These are phyloP conservation scores for Trichophyton verrucosum DNA, from an alignment of 2,329 filamentous ascomycete genomes.

Conservation along the genomic window DNA sequence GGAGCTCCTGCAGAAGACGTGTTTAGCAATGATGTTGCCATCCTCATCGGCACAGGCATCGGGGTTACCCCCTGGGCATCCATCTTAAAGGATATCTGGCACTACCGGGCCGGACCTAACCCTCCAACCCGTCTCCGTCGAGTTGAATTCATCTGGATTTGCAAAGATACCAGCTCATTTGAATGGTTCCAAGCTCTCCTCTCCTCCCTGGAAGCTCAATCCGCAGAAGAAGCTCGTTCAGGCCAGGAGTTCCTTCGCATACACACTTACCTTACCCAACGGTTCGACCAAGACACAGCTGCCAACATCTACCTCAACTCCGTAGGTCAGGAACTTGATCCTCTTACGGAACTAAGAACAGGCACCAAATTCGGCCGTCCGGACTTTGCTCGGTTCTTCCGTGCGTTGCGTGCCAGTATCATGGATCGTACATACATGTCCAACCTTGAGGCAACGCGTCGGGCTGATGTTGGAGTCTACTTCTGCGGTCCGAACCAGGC, in stretches of 20 bases:
- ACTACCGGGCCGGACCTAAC: constrained; percentile 79
- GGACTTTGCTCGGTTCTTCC: constrained; percentile 70
- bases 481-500: constrained; percentile 80
- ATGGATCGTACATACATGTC: constrained; percentile 72
- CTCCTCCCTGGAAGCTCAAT: constrained; percentile 79
- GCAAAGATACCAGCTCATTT: constrained; percentile 87
- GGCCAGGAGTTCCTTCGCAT: constrained; percentile 78
- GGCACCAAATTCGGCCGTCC: constrained; percentile 92
- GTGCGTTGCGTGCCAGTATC: constrained; percentile 78
- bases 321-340: constrained; percentile 76
- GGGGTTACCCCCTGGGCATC: constrained; percentile 79
- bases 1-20: constrained; percentile 96
- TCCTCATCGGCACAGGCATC: constrained; percentile 72
- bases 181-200: constrained; percentile 98
- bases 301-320: constrained; percentile 97
- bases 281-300: constrained; percentile 77
- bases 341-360: constrained; percentile 77
- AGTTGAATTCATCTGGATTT: constrained; percentile 98
- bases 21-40: constrained; percentile 75
- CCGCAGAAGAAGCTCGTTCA: constrained; percentile 49
- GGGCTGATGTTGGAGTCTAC: constrained; percentile 88
- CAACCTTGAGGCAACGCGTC: constrained; percentile 62
- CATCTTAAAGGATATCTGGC: constrained; percentile 96
- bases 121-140: constrained; percentile 77
- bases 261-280: constrained; percentile 93